Evolutionary conservation across 73 alveolate species (phyloP).

Genomic region (Paramecium caudatum): DNA sequence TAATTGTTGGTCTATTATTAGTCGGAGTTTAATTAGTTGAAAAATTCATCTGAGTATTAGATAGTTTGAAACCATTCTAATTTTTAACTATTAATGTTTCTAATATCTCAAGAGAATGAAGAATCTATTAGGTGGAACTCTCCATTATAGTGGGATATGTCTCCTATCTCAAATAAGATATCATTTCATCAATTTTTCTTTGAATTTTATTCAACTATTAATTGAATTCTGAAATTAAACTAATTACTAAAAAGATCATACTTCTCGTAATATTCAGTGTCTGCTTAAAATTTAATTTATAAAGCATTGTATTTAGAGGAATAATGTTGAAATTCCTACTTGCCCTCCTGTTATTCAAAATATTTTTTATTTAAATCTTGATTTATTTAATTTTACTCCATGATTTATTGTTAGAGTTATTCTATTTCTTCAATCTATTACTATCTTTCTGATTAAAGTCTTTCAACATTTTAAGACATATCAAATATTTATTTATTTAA

Average conservation of each 20-base stretch:
- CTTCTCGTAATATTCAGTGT: slow-evolving; percentile 30
- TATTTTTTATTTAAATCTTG: not conserved
- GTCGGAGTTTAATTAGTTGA: slow-evolving; percentile 1
- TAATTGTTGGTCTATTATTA: not conserved
- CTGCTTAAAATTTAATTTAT: slow-evolving; percentile 19
- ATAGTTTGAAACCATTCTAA: not conserved
- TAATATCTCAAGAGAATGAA: not conserved
- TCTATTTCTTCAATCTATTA: not conserved
- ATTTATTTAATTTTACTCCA: slow-evolving; percentile 7
- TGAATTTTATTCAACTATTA: not conserved
- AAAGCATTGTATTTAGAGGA: not conserved
- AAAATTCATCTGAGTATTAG: not conserved
- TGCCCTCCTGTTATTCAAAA: not conserved
- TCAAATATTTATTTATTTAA: not conserved
- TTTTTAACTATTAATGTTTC: not conserved
- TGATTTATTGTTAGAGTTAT: not conserved
- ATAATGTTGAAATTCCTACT: not conserved
- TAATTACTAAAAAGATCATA: not conserved
- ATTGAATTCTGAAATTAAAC: slow-evolving; percentile 7
- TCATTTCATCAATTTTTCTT: slow-evolving; percentile 1
- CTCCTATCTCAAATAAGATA: too few species aligned
- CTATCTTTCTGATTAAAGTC: slow-evolving; percentile 6
- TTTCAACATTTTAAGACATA: not conserved
- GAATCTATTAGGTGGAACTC: not conserved
- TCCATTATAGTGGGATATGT: too few species aligned